Evolutionary conservation across 331 rosid species (phyloP).

Genomic region (Dryas integrifolia): DNA sequence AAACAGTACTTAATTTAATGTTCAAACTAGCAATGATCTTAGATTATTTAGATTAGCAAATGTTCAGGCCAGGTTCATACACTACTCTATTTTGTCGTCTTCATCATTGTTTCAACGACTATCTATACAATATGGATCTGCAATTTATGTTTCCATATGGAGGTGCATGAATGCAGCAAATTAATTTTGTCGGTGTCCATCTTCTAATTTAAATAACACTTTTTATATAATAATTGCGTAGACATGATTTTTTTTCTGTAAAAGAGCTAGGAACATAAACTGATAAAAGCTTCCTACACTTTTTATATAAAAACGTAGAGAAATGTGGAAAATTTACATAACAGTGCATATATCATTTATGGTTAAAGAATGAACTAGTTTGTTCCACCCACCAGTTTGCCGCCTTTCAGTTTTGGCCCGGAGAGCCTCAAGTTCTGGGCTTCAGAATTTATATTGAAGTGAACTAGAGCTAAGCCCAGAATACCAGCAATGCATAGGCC

Average conservation of each 20-base stretch:
- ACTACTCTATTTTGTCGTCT: background rate
- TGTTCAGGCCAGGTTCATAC: too few species aligned
- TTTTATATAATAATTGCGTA: too few species aligned
- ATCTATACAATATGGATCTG: background rate
- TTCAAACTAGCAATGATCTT: too few species aligned
- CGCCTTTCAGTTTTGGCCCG: background rate
- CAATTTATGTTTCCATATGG: background rate
- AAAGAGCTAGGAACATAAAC: too few species aligned
- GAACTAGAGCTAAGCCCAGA: background rate
- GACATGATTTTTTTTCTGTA: too few species aligned
- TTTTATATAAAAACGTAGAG: too few species aligned
- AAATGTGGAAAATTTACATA: too few species aligned
- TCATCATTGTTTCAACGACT: background rate
- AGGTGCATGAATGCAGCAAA: background rate
- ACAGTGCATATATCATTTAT: too few species aligned
- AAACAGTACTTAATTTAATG: too few species aligned
- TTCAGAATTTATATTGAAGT: background rate
- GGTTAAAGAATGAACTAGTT: too few species aligned
- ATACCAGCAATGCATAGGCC: background rate
- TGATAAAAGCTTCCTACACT: too few species aligned
- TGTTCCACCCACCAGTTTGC: background rate
- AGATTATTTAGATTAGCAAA: background rate
- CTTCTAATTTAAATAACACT: too few species aligned
- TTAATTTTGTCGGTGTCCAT: slow-evolving; percentile 1
- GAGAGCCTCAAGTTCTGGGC: background rate